Evolutionary conservation across 2,329 filamentous ascomycete genomes (phyloP).

Genomic region (Fusarium stilboides): DNA sequence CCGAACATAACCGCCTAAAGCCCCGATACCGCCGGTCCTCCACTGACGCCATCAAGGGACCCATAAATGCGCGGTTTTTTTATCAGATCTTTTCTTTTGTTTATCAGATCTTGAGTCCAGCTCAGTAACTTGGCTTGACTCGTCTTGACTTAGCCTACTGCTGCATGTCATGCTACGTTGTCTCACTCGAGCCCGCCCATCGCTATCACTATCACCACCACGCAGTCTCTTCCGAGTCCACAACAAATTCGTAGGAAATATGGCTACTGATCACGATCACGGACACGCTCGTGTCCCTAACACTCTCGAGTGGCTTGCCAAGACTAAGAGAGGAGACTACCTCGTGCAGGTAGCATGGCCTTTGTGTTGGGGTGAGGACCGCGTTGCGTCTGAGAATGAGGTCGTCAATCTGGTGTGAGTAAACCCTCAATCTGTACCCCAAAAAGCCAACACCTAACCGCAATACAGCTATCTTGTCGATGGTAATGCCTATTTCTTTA

Average conservation of each 20-base stretch:
- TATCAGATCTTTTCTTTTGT: constrained; percentile 33
- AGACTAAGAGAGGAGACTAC: constrained; percentile 50
- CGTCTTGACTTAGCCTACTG: constrained; percentile 17
- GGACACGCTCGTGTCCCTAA: constrained; percentile 47
- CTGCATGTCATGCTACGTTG: constrained; percentile 36
- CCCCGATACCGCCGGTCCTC: constrained; percentile 36
- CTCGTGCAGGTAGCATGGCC: constrained; percentile 53
- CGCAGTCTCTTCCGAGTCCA: constrained; percentile 1
- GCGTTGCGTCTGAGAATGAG: constrained; percentile 43
- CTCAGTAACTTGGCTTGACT: constrained; percentile 15
- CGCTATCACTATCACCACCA: constrained; percentile 2
- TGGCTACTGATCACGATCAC: constrained; percentile 30
- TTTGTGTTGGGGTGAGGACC: constrained; percentile 49
- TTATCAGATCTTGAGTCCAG: constrained; percentile 38
- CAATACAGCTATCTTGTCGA: constrained; percentile 53
- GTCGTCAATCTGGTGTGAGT: constrained; percentile 49
- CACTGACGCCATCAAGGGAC: constrained; percentile 25
- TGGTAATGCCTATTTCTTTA: constrained; percentile 56
- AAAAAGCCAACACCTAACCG: background rate
- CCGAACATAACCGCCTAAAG: constrained; percentile 31
- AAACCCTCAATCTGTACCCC: background rate
- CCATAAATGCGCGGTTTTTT: constrained; percentile 42
- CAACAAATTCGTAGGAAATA: constrained; percentile 22
- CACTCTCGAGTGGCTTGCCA: constrained; percentile 47
- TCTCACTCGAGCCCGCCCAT: constrained; percentile 28